Evolutionary conservation across 2,329 filamentous ascomycete species (phyloP), one percentile per base, ranked within the genome.

Genomic region (Aureobasidium sp.): DNA sequence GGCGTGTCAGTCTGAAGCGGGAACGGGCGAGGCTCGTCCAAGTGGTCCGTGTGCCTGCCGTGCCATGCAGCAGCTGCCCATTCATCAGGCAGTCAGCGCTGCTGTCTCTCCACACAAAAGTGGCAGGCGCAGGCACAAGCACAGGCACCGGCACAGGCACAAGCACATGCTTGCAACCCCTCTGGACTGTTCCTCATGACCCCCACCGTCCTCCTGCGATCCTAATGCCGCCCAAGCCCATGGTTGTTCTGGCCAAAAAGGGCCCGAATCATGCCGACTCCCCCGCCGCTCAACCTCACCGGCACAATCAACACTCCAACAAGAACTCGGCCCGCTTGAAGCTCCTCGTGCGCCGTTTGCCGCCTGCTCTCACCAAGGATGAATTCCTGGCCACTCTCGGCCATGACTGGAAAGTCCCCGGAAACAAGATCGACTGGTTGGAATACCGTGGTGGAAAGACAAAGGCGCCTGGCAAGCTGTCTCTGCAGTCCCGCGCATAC

Each of bases 391-490:
- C 73, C 12, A 77, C 83, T 7, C 68, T 96, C 11, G 90, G 90
- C 3, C 78, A 84, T 1, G 85, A 90, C 44, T 97, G 91, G 91
- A 86, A 83, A 63, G 63, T 79, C 3, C 87, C 86, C n/a, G 80
- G 79, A 42, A 89, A 88, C 27, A 93, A 84, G 65, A 81, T 94
- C 11, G 90, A 95, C 67, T 96, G 88, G 88, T 76, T 86, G 59
- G 79, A 79, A 44, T 98, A 81, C 66, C 79, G 79, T 55, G 71
- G 77, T 53, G 85, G 85, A 60, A 95, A 95, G 66, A 76, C 91
- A 39, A 95, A 90, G 94, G 73, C 86, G 60, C 81, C 85, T n/a
- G 85, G 90, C 30, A 95, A 96, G 68, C 83, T 86, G 24, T 94
- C 91, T 1, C 79, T 79, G 47, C 90, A 90, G 5, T 81, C 87